Percentiles rank a stretch among this genome's conserved stretches.
Evolutionary conservation across 2,329 filamentous ascomycete genomes (phyloP).

Genomic region (Hyphodiscus sp.): DNA sequence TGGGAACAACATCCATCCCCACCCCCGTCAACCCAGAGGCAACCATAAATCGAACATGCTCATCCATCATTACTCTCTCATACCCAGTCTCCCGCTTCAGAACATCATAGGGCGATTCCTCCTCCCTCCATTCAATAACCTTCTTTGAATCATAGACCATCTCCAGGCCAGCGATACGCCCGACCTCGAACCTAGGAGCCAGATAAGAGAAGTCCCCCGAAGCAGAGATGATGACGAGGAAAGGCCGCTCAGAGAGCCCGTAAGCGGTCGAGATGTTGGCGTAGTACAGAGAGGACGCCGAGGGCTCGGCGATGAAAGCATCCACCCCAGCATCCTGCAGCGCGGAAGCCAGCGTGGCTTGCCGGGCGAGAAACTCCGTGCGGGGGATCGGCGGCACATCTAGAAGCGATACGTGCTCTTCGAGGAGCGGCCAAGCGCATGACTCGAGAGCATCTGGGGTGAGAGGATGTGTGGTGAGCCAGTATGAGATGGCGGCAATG

Average conservation of each 20-base stretch:
- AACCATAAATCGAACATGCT: slow-evolving; percentile 59
- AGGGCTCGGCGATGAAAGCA: slow-evolving; percentile 56
- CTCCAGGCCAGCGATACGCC: slow-evolving; percentile 48
- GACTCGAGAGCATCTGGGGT: slow-evolving; percentile 3
- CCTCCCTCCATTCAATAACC: slow-evolving; percentile 50
- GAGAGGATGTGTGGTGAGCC: background rate
- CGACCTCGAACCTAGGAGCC: slow-evolving; percentile 53
- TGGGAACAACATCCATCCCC: slow-evolving; percentile 48
- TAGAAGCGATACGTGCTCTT: slow-evolving; percentile 14
- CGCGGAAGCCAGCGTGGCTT: slow-evolving; percentile 14
- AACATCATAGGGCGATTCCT: slow-evolving; percentile 56
- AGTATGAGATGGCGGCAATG: too few species aligned
- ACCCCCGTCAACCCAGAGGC: slow-evolving; percentile 45
- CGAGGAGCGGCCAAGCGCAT: slow-evolving; percentile 15
- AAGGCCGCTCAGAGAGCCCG: slow-evolving; percentile 56
- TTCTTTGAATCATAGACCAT: slow-evolving; percentile 46
- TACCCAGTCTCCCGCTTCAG: slow-evolving; percentile 37
- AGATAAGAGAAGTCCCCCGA: slow-evolving; percentile 52
- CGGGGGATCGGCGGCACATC: slow-evolving; percentile 17
- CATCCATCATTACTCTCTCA: slow-evolving; percentile 50
- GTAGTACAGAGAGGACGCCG: slow-evolving; percentile 57
- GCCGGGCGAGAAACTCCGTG: slow-evolving; percentile 19
- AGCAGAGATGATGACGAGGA: slow-evolving; percentile 47
- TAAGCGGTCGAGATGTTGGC: slow-evolving; percentile 52
- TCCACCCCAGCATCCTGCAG: slow-evolving; percentile 33